A percentile compares a stretch with the other conserved stretches of the same genome.
These are phyloP conservation scores for Lunularia cruciata DNA, from an alignment of 225 moss, liverwort and hornwort species.

Conservation along the genomic window DNA sequence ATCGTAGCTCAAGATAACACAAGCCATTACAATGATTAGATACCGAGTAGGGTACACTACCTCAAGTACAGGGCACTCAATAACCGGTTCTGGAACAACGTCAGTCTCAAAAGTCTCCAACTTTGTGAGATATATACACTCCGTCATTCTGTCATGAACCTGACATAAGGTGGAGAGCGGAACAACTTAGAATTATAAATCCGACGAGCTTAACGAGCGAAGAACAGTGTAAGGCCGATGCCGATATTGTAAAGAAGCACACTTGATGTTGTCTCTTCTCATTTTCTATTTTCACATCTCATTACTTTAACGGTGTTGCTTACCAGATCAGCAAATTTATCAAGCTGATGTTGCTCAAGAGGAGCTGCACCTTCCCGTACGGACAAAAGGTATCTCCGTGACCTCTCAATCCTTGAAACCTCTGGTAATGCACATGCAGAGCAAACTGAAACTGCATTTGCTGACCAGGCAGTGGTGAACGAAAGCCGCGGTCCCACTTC, in stretches of 20 bases:
- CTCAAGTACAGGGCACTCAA: conserved; percentile 89
- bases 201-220: neutral
- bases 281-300: neutral
- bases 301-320: conserved; percentile 15
- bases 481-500: conserved; percentile 98
- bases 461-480: conserved; percentile 98
- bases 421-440: conserved; percentile 81
- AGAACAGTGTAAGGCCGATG: too few species aligned
- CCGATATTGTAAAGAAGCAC: too few species aligned
- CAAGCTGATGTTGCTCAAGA: conserved; percentile 60
- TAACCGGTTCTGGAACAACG: conserved; percentile 75
- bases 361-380: conserved; percentile 47
- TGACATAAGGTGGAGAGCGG: conserved; percentile 16
- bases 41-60: conserved; percentile 30
- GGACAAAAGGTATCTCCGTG: conserved; percentile 74
- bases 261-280: neutral
- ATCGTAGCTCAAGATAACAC: too few species aligned
- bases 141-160: conserved; percentile 99
- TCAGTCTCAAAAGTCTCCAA: conserved; percentile 71
- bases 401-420: conserved; percentile 90
- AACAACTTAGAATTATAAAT: neutral
- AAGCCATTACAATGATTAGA: neutral
- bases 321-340: conserved; percentile 73
- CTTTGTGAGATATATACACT: conserved; percentile 73
- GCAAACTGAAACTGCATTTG: conserved; percentile 94